phyloP scores from a whole-genome alignment of 208 protist genomes.

The Wallacemonas sp. region DNA sequence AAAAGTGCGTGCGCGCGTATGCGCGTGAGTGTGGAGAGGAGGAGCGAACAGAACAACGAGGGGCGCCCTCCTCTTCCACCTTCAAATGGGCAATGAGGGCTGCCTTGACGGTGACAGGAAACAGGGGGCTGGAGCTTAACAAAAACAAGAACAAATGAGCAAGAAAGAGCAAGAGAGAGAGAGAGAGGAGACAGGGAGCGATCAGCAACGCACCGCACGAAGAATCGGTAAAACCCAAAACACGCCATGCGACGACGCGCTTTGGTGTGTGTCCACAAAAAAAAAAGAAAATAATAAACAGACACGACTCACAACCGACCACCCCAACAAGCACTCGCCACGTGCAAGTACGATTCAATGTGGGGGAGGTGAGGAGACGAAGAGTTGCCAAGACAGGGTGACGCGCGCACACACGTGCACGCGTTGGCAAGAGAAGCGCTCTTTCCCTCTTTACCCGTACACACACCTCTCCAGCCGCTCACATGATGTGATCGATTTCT shows the following conservation, averaged over 20 bases:
- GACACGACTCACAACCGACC: not conserved
- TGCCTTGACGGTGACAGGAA: not conserved
- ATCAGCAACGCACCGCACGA: not conserved
- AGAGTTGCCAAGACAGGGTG: too few relatives aligned
- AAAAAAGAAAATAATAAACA: not conserved
- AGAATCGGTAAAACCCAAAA: not conserved
- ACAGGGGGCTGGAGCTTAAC: not conserved
- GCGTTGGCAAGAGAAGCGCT: too few relatives aligned
- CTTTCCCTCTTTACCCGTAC: too few relatives aligned
- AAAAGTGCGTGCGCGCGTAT: not conserved
- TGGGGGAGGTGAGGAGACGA: too few relatives aligned
- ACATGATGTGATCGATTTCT: too few relatives aligned
- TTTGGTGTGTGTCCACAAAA: not conserved
- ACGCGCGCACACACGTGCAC: too few relatives aligned
- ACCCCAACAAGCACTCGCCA: too few relatives aligned
- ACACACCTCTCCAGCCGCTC: too few relatives aligned
- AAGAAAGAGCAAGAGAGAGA: conserved; percentile 10
- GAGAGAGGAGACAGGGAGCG: not conserved
- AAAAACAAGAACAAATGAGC: not conserved
- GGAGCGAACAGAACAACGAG: not conserved
- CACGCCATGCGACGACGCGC: not conserved
- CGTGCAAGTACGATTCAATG: too few relatives aligned
- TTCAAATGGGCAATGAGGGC: not conserved
- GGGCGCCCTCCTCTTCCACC: too few relatives aligned
- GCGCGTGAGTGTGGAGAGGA: not conserved